Base-by-base conservation (phyloP, 2,329 filamentous ascomycete genomes). In the Cladosporium sp. region DNA sequence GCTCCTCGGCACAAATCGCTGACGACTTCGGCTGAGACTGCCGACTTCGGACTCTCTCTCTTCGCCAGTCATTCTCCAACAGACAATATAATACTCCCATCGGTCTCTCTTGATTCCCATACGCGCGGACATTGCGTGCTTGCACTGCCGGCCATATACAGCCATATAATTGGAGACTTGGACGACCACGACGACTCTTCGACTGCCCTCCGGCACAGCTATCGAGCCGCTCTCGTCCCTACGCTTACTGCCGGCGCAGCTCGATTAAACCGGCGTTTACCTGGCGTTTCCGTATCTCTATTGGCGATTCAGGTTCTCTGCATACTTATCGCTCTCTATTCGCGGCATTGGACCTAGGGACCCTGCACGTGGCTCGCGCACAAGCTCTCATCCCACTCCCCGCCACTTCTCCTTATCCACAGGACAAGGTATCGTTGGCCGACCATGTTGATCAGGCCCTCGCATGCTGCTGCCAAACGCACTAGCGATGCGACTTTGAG, bases 1-100 rank as follows among this genome's bases (percentile, higher is more conserved):
- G 15, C 15, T 24, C 15, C 37, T 53, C 28, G 49, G 49, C 34
- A 25, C 49, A 37, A 34, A 12, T 28, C 42, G 25, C 13, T 15
- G n/a, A 22, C 37, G 52, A 36, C 52, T 55, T 55, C 52, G 52
- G 52, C 52, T 47, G 51, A 53, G n/a, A 12, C 17, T 22, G 24
- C 52, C 52, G 52, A 47, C 22, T 25, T 55, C 52, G 40, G 52
- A 37, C 32, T 17, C 7, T 42, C 35, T 17, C 25, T 25, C 7
- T 12, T 37, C 19, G 20, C 15, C 19, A 7, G 19, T 3, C n/a
- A 37, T 10, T 25, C 35, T 52, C 20, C 25, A 28, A 20, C 19
- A 25, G 10, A 35, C 45, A 35, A 12, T 17, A 9, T 32, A 17
- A 48, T 20, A 28, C 28, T 20, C 45, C 12, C 45, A 12, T 22